A percentile compares a stretch with the other conserved stretches of the same genome.
Evolutionary conservation across 768 basidiomycete genomes (phyloP).

Genomic region (Mycena belliarum): DNA sequence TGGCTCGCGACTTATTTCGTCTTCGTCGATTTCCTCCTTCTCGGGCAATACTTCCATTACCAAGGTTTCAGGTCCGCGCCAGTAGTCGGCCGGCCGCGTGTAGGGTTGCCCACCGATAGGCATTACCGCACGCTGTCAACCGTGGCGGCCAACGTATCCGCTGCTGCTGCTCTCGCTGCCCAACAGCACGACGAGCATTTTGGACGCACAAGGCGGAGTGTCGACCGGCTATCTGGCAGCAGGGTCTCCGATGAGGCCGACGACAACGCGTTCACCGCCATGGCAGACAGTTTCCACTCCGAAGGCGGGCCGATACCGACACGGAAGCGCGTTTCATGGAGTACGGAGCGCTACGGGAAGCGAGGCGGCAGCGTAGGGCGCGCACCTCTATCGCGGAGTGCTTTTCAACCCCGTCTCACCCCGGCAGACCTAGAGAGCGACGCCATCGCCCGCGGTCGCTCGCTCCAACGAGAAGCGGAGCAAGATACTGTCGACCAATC

Average conservation of each 20-base stretch:
- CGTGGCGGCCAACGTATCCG: conserved; percentile 72
- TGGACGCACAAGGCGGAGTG: conserved; percentile 2
- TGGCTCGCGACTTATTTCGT: conserved; percentile 93
- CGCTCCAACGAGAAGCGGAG: conserved; percentile 41
- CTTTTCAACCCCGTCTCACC: conserved; percentile 37
- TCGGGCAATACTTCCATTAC: conserved; percentile 85
- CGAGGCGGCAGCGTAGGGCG: conserved; percentile 51
- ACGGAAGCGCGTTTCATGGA: conserved; percentile 68
- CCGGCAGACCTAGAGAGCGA: conserved; percentile 36
- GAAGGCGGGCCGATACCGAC: conserved; percentile 52
- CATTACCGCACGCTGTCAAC: conserved; percentile 70
- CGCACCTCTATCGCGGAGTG: conserved; percentile 31
- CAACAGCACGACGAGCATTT: conserved; percentile 53
- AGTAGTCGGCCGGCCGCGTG: conserved; percentile 39
- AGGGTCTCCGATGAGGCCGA: conserved; percentile 40
- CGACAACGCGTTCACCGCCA: conserved; percentile 52
- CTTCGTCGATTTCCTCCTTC: conserved; percentile 72
- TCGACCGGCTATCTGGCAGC: conserved; percentile 14
- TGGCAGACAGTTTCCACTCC: conserved; percentile 79
- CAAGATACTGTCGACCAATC: conserved; percentile 25
- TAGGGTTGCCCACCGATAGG: conserved; percentile 37
- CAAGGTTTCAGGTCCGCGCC: conserved; percentile 38
- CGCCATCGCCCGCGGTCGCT: conserved; percentile 43
- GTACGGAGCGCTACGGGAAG: conserved; percentile 49
- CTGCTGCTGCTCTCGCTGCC: conserved; percentile 68